Base-by-base conservation (phyloP, 2,329 filamentous ascomycete species). In the Apiospora rasikravindrae region DNA sequence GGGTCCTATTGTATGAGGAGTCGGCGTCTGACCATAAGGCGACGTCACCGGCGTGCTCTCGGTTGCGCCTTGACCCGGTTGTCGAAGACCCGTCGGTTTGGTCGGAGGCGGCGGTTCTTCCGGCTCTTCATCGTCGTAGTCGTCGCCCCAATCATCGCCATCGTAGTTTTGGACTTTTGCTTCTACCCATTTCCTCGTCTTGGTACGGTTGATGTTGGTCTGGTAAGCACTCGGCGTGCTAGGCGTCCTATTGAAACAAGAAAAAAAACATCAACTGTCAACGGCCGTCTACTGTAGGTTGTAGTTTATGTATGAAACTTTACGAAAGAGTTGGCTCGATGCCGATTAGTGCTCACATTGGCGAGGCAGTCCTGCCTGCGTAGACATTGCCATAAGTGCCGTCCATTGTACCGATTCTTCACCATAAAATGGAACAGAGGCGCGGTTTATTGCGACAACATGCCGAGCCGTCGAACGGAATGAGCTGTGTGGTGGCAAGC, bases 151-250 rank as follows among this genome's bases (percentile, higher is more conserved):
- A 79, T 98, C 96, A 78, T 97, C 95, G 74, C 95, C 96, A 78
- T 96, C 95, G 79, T 98, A 98, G 79, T 90, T 93, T 77, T 93
- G 91, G 72, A 90, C 88, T 82, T 95, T 96, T 47, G 96, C 96
- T 78, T 97, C 93, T 49, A 96, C 92, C 96, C 96, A 98, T 88
- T 97, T 97, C 83, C 92, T 93, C 71, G 95, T 98, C 84, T 97
- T 97, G 71, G 91, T 89, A 74, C 96, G 91, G 83, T 94, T 96
- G 68, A 98, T 91, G 81, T 98, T 97, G 69, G 94, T 90, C 81
- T 93, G 93, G 83, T 95, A 98, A 37, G 82, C 69, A 49, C 70
- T 68, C 53, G 70, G 57, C 11, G 76, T 75, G 49, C 74, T 71
- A 13, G 77, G 75, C 22, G 76, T 72, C 73, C 77, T 79, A 40